Percentiles rank a stretch among this genome's conserved stretches.
Conservation (phyloP, 768 basidiomycete species). For the Candolleomyces aberdarensis region DNA sequence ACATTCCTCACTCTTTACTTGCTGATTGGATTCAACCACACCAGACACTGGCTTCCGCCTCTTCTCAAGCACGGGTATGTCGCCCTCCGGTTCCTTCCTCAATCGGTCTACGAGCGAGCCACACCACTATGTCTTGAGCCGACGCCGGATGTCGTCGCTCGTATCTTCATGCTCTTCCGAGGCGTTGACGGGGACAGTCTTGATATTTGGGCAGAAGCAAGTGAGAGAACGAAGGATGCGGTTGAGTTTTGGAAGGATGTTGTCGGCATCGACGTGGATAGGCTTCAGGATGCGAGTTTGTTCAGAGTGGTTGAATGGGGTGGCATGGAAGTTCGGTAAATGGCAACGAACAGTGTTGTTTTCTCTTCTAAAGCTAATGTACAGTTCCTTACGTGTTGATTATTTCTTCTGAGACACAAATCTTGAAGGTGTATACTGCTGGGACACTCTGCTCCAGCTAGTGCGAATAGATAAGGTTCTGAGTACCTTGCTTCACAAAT, state of each 20-base stretch:
- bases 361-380: no score
- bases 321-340: conserved; percentile 36
- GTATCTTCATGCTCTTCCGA: conserved; percentile 47
- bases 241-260: conserved; percentile 27
- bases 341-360: no score
- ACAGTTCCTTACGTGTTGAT: no score
- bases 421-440: no score
- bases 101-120: conserved; percentile 37
- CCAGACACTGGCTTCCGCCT: conserved; percentile 42
- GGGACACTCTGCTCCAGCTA: no score
- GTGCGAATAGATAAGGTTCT: no score
- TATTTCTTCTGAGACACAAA: no score
- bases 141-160: conserved; percentile 38
- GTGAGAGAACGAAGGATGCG: conserved; percentile 14
- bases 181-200: conserved; percentile 25
- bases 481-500: no score
- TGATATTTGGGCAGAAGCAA: conserved; percentile 24
- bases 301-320: conserved; percentile 48
- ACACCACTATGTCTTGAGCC: conserved; percentile 37
- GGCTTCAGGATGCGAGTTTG: conserved; percentile 21
- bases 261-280: conserved; percentile 30
- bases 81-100: conserved; percentile 44
- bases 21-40: not conserved
- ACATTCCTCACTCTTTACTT: not conserved
- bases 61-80: conserved; percentile 36